A percentile compares a stretch with the other conserved stretches of the same genome.
These are phyloP conservation scores for Myxozyma mucilagina DNA, from an alignment of 805 yeast genomes.

Conservation along the genomic window DNA sequence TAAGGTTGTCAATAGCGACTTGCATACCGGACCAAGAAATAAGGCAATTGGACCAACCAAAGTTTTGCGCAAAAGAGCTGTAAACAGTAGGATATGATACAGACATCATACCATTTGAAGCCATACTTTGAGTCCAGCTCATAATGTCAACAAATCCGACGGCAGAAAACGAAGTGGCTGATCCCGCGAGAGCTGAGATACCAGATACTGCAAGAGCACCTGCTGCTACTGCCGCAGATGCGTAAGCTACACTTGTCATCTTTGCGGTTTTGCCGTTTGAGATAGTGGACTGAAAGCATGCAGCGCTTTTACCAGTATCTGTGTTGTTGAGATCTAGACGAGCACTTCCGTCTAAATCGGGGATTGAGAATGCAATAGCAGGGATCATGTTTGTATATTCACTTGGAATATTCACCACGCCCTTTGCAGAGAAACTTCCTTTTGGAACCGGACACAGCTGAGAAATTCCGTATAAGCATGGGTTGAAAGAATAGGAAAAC, in stretches of 20 bases:
- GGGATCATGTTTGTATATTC: constrained; percentile 37
- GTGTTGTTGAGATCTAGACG: constrained; percentile 32
- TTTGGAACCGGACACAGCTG: constrained; percentile 39
- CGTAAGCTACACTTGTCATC: constrained; percentile 34
- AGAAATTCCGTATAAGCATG: constrained; percentile 37
- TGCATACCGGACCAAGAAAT: constrained; percentile 39
- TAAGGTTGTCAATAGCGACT: constrained; percentile 36
- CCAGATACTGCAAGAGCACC: constrained; percentile 35
- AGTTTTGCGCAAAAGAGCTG: constrained; percentile 37
- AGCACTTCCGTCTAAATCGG: constrained; percentile 41
- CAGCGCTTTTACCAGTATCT: constrained; percentile 31
- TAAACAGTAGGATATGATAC: constrained; percentile 40
- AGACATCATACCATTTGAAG: constrained; percentile 40
- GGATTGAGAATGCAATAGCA: constrained; percentile 38
- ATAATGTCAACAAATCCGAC: constrained; percentile 38
- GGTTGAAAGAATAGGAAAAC: constrained; percentile 36
- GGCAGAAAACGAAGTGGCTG: constrained; percentile 23
- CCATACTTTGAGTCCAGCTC: constrained; percentile 38
- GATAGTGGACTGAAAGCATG: constrained; percentile 37
- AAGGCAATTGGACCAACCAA: constrained; percentile 41
- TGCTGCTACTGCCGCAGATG: constrained; percentile 39
- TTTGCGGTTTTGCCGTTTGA: constrained; percentile 40
- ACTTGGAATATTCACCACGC: constrained; percentile 37
- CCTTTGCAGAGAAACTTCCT: constrained; percentile 34
- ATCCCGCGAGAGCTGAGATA: constrained; percentile 26